These are phyloP conservation scores for Didymella exigua DNA, from an alignment of 2,329 filamentous ascomycete species.

Conservation along the genomic window DNA sequence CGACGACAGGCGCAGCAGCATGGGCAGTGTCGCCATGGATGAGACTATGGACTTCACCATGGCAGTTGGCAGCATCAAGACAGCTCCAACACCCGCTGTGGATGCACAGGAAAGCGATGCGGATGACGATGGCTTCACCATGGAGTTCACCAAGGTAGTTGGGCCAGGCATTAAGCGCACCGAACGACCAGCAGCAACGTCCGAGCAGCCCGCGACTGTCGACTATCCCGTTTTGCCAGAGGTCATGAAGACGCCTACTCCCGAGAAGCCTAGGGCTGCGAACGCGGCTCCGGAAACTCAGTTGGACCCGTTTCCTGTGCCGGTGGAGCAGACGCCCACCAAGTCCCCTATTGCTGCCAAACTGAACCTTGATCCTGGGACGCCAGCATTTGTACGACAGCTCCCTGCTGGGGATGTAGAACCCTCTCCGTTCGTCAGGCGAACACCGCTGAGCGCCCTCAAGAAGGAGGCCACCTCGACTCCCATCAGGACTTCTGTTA, in stretches of 20 bases:
- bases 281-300: constrained; percentile 20
- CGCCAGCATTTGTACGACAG: constrained; percentile 35
- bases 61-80: constrained; percentile 46
- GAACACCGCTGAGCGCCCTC: constrained; percentile 28
- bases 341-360: constrained; percentile 33
- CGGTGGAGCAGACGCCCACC: constrained; percentile 27
- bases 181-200: constrained; percentile 21
- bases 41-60: constrained; percentile 50
- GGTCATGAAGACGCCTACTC: constrained; percentile 7
- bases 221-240: constrained; percentile 12
- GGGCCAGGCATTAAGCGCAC: constrained; percentile 50
- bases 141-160: constrained; percentile 58
- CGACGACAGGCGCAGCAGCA: constrained; percentile 29
- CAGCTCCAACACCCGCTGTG: constrained; percentile 6
- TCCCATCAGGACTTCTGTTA: constrained; percentile 42
- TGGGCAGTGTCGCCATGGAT: constrained; percentile 38
- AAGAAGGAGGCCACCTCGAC: constrained; percentile 31
- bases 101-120: constrained; percentile 20
- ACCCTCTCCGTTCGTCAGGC: constrained; percentile 43
- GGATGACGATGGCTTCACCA: constrained; percentile 54
- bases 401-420: constrained; percentile 41
- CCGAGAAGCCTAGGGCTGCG: constrained; percentile 12
- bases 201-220: constrained; percentile 25
- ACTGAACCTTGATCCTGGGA: constrained; percentile 35
- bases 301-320: constrained; percentile 4